Evolutionary conservation across 345 rosid species (phyloP).

Genomic region (Gossypium herbaceum): DNA sequence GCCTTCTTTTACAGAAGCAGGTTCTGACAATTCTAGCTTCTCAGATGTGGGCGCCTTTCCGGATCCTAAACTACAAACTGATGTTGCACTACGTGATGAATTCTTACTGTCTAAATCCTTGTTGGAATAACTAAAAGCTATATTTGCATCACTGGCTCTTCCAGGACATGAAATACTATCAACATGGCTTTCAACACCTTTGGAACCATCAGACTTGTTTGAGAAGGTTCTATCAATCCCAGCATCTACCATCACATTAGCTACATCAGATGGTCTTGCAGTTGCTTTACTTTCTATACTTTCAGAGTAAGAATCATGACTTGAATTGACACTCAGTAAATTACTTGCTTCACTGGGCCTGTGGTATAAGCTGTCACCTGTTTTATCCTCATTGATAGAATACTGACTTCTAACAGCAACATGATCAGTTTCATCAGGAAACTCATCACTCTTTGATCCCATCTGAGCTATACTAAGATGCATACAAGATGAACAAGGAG

Average conservation of each 20-base stretch:
- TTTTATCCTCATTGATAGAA: slow-evolving; percentile 48
- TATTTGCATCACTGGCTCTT: slow-evolving; percentile 31
- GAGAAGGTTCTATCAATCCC: slow-evolving; percentile 33
- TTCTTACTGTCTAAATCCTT: slow-evolving; percentile 39
- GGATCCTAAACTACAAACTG: slow-evolving; percentile 40
- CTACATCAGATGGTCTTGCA: slow-evolving; percentile 33
- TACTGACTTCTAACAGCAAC: slow-evolving; percentile 46
- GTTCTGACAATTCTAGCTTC: slow-evolving; percentile 31
- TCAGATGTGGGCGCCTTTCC: slow-evolving; percentile 32
- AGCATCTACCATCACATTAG: slow-evolving; percentile 37
- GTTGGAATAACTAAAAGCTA: slow-evolving; percentile 24
- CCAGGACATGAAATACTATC: slow-evolving; percentile 49
- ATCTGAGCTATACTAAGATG: slow-evolving; percentile 45
- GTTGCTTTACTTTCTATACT: slow-evolving; percentile 60
- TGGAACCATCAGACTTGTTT: slow-evolving; percentile 27
- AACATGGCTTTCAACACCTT: slow-evolving; percentile 54
- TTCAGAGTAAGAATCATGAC: slow-evolving; percentile 55
- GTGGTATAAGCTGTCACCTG: slow-evolving; percentile 33
- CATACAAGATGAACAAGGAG: slow-evolving; percentile 85
- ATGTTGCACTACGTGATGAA: slow-evolving; percentile 34
- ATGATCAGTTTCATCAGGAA: slow-evolving; percentile 62
- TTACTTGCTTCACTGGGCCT: slow-evolving; percentile 63
- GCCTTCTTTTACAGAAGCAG: slow-evolving; percentile 23
- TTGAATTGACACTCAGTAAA: slow-evolving; percentile 39
- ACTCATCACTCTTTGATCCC: slow-evolving; percentile 56